These are phyloP conservation scores for Peziza echinospora DNA, from an alignment of 495 filamentous ascomycete species.

Conservation along the genomic window DNA sequence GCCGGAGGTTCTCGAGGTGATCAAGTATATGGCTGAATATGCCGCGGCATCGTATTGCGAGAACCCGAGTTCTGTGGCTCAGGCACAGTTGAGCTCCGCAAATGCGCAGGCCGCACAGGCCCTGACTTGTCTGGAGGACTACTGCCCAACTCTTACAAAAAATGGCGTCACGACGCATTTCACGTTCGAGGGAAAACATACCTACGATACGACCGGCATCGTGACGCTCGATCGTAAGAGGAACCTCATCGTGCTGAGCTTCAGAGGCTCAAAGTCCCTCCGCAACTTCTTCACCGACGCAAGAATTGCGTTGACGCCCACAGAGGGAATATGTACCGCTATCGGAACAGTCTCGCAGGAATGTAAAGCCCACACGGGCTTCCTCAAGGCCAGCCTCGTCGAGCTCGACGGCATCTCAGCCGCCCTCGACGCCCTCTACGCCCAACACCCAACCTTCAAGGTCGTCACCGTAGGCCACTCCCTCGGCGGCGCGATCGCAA, in stretches of 20 bases:
- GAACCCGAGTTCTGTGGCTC: no score
- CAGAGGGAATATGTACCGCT: constrained; percentile 25
- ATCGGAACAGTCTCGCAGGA: no score
- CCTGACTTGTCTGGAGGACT: no score
- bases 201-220: constrained; percentile 45
- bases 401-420: constrained; percentile 24
- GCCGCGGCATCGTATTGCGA: constrained; percentile 49
- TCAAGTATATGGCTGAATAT: constrained; percentile 52
- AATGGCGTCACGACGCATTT: constrained; percentile 32
- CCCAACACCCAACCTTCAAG: constrained; percentile 24
- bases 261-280: constrained; percentile 42
- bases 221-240: constrained; percentile 43
- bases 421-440: constrained; percentile 21
- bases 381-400: constrained; percentile 32
- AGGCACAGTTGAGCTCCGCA: constrained; percentile 25
- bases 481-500: constrained; percentile 40
- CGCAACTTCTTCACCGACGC: constrained; percentile 47
- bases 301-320: constrained; percentile 22
- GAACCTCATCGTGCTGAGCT: constrained; percentile 40
- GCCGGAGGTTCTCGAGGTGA: no score
- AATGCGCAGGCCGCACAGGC: constrained; percentile 35
- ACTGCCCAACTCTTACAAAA: constrained; percentile 39
- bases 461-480: constrained; percentile 38
- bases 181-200: constrained; percentile 36
- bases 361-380: constrained; percentile 35